Evolutionary conservation across 1,284 basidiomycete species (phyloP), one percentile per base, ranked within the genome.

Genomic region (Leccinum griseonigrum): DNA sequence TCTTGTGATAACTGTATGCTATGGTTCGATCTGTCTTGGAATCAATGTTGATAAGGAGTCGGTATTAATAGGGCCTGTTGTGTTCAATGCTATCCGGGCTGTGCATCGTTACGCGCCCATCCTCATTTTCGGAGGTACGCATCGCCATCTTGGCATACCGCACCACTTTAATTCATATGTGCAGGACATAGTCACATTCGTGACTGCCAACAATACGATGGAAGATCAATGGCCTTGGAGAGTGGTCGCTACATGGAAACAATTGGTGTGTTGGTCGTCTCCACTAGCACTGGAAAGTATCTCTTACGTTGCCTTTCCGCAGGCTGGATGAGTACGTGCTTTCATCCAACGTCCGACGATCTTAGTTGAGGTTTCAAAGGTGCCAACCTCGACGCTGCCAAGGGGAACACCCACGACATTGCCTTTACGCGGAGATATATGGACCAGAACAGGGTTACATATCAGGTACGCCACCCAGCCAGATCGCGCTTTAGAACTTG

Each of bases 241-340:
- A 92, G 90, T 60, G 93, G 93, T 53, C 80, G 91, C 28, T 95
- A 94, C 73, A 90, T 95, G 86, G 93, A 95, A 76, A 94, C 93
- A 6, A 80, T 95, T 61, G 91, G 91, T 79, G 72, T 66, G 78
- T 67, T 14, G 7, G 2, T 38, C 43, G 2, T 18, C n/a, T 55
- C 2, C 3, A 18, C 11, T 50, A 6, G 36, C 3, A 18, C 11
- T 50, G 8, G 36, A 10, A 9, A 10, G 13, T 13, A 10, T 3
- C 7, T 43, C 34, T 4, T 29, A n/a, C 40, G 50, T 22, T 22
- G 10, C 43, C 18, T 28, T 53, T 54, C 31, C 28, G 46, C 50
- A 76, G 74, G 71, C 18, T 76, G 74, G 71, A 75, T 76, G 72
- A 76, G 74, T 76, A 36, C 5, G 60, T 63, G 1, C 3, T n/a